Evolutionary conservation across 176 grass and related monocot species (phyloP), one percentile per base, ranked within the genome.

Genomic region (Typha latifolia): DNA sequence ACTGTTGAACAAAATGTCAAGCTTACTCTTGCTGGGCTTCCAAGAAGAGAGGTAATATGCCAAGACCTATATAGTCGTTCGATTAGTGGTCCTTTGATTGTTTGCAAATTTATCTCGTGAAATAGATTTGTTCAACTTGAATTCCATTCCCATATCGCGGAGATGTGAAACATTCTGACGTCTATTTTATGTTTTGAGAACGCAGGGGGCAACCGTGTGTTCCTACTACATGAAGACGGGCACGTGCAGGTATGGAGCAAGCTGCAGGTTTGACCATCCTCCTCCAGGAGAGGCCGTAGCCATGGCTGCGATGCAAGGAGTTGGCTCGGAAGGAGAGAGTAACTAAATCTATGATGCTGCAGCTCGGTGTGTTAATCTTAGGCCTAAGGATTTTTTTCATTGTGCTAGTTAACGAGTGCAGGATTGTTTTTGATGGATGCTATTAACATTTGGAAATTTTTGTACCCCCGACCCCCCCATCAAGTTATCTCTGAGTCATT

Each of bases 261-360:
- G 50, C 3, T 99, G 95, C 74, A 99, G 67, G 66, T 93, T 93
- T 51, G 94, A 99, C 70, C 94, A 97, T 50, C 93, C 93, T 19
- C 83, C 88, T 43, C 88, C 73, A 0, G 70, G 55, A n/a, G 79
- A 87, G 76, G 82, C 80, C 23, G 63, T 97, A 20, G 64, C 80
- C 27, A 86, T 84, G 78, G 75, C 64, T 20, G 63, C 62, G 0
- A 79, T 51, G 66, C 80, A 86, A 62, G 85, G 71, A 68, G 67
- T 51, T 3, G 68, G 48, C 20, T 69, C 64, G 19, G 23, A 64
- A 13, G 64, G 50, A 10, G 32, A 29, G n/a, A 37, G 50, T 14
- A 47, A 31, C n/a, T 59, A 21, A 59, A 59, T 43, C 37, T 10
- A 43, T 43, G 37, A 10, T 43, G 37, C 2, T 9, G 37, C 37